Conservation (phyloP, 1,139 yeast genomes). For the Saccharomyces uvarum region DNA sequence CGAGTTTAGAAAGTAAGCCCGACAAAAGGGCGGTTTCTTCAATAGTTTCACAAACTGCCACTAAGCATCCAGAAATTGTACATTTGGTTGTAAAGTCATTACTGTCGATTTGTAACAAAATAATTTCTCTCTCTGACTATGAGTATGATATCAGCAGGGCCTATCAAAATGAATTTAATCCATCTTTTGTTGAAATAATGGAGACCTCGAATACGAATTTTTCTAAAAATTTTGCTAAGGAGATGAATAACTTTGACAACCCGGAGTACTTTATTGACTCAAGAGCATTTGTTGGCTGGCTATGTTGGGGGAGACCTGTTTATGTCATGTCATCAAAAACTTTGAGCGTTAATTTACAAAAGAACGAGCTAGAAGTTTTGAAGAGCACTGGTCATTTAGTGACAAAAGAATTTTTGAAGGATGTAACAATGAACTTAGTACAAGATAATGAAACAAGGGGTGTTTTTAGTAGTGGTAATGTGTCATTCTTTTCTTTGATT, state of each 20-base stretch:
- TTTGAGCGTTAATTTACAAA: constrained; percentile 34
- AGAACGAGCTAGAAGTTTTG: constrained; percentile 38
- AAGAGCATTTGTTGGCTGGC: constrained; percentile 58
- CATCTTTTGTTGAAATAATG: constrained; percentile 37
- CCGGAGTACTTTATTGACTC: constrained; percentile 55
- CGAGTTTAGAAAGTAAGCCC: constrained; percentile 46
- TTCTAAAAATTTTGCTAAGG: constrained; percentile 41
- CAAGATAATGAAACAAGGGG: constrained; percentile 58
- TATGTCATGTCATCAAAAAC: constrained; percentile 34
- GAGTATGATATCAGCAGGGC: constrained; percentile 45
- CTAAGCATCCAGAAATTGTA: constrained; percentile 67
- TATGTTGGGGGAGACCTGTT: constrained; percentile 65
- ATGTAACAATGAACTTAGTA: constrained; percentile 48
- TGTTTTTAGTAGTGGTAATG: constrained; percentile 56
- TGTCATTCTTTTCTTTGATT: constrained; percentile 43
- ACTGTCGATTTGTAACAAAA: constrained; percentile 47
- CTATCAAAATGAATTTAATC: constrained; percentile 38
- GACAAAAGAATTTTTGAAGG: constrained; percentile 51
- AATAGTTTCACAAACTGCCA: constrained; percentile 48
- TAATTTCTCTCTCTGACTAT: constrained; percentile 46
- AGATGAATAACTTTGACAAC: constrained; percentile 42
- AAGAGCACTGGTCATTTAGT: constrained; percentile 40
- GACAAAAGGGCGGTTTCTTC: constrained; percentile 33
- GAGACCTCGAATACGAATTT: constrained; percentile 39
- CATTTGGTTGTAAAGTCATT: constrained; percentile 58